A percentile compares a stretch with the other conserved stretches of the same genome.
Conservation (phyloP, 164 flowering plant genomes). For the Cinnamomum chago region DNA sequence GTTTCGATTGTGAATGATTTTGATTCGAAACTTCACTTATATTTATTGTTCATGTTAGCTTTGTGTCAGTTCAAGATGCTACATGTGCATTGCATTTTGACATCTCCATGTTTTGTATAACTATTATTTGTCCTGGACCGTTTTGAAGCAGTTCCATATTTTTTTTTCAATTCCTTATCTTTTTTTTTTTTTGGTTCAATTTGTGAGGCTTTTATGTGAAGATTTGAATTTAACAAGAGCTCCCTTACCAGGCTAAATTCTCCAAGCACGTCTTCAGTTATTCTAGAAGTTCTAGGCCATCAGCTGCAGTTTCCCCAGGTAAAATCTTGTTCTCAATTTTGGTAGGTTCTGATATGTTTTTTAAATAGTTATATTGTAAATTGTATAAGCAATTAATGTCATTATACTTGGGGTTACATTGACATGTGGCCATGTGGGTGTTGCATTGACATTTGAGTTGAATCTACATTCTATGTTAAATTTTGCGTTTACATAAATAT, state of each 20-base stretch:
- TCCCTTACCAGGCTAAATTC: conserved; percentile 54
- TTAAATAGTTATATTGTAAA: background rate
- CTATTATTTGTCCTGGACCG: background rate
- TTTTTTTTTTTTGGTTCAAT: background rate
- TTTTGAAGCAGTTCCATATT: too few species aligned
- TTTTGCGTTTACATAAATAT: background rate
- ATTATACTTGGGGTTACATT: background rate
- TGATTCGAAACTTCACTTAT: too few species aligned
- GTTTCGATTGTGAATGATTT: too few species aligned
- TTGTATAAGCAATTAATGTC: background rate
- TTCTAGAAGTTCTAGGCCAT: conserved; percentile 66
- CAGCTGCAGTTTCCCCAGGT: conserved; percentile 85
- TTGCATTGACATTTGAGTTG: background rate
- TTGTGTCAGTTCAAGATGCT: background rate
- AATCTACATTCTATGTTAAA: background rate
- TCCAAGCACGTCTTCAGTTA: conserved; percentile 57
- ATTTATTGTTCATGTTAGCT: too few species aligned
- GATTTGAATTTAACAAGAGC: too few species aligned
- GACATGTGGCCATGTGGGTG: background rate
- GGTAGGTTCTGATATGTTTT: background rate
- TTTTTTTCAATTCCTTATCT: too few species aligned
- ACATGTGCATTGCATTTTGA: background rate
- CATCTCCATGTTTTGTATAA: background rate
- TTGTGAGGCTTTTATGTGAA: background rate
- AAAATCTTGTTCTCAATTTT: background rate